These are phyloP conservation scores for Crithidia acanthocephali DNA, from an alignment of 208 protist species.

Conservation along the genomic window DNA sequence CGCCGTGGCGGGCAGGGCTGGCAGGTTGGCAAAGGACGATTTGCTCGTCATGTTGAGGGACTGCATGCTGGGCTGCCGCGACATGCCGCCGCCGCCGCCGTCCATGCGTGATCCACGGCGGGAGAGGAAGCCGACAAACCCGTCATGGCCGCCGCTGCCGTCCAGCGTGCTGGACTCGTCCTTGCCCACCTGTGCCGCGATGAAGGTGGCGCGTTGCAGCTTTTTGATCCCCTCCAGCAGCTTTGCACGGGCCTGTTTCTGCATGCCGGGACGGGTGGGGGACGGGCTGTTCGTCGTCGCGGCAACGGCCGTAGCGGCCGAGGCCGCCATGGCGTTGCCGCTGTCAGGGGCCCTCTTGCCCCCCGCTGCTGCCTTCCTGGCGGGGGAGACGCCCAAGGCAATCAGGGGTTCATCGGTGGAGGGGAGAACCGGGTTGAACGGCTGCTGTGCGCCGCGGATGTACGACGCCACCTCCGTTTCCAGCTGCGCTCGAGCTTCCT, in stretches of 20 bases:
- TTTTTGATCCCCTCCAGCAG: constrained; percentile 24
- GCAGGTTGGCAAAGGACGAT: neutral
- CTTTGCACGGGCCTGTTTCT: constrained; percentile 23
- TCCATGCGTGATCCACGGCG: constrained; percentile 6
- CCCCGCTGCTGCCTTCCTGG: neutral
- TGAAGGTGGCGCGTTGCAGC: constrained; percentile 22
- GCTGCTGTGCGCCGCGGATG: constrained; percentile 13
- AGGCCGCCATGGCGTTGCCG: too few relatives aligned
- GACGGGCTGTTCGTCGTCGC: neutral
- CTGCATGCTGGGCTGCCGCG: neutral
- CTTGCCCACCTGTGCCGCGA: constrained; percentile 17
- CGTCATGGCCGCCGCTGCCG: neutral
- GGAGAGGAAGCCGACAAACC: neutral
- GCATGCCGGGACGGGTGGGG: neutral
- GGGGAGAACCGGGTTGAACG: constrained; percentile 38
- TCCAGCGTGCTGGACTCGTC: constrained; percentile 1
- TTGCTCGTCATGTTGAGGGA: neutral
- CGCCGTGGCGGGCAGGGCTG: neutral
- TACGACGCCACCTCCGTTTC: constrained; percentile 25
- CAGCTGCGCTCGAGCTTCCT: constrained; percentile 31
- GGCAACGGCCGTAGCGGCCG: too few relatives aligned
- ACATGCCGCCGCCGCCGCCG: neutral
- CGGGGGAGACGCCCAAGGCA: neutral
- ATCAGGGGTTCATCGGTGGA: neutral
- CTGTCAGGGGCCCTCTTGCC: neutral